These are phyloP conservation scores for Leucocoprinus leucothites DNA, from an alignment of 768 basidiomycete species.

Conservation along the genomic window DNA sequence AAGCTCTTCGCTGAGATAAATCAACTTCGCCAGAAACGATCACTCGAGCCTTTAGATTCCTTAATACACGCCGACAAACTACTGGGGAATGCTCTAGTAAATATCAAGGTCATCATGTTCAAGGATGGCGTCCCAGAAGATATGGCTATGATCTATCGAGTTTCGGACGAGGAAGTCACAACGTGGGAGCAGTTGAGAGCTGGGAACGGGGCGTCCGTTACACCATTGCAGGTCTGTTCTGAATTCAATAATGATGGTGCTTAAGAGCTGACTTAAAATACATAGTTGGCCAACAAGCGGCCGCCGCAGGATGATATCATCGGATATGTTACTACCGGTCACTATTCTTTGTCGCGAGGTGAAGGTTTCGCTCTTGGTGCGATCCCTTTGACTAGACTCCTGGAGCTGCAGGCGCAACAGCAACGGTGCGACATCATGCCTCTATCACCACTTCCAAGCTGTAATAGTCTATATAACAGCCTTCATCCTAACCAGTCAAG, in stretches of 20 bases:
- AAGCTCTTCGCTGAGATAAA: conserved; percentile 56
- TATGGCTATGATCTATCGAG: conserved; percentile 66
- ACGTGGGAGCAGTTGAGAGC: conserved; percentile 38
- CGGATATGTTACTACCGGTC: conserved; percentile 84
- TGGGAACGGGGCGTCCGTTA: neutral
- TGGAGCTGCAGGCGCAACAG: conserved; percentile 51
- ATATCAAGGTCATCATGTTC: conserved; percentile 59
- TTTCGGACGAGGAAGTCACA: conserved; percentile 52
- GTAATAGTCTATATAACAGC: conserved; percentile 15
- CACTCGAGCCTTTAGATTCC: conserved; percentile 34
- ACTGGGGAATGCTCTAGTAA: conserved; percentile 60
- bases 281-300: conserved; percentile 42
- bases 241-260: conserved; percentile 8
- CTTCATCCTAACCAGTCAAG: conserved; percentile 23
- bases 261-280: neutral
- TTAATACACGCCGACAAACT: conserved; percentile 39
- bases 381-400: conserved; percentile 51
- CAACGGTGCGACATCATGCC: conserved; percentile 25
- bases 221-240: conserved; percentile 17
- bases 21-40: conserved; percentile 53
- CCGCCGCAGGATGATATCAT: conserved; percentile 50
- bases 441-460: neutral
- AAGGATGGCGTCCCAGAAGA: conserved; percentile 73
- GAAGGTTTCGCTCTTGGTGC: conserved; percentile 76
- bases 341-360: conserved; percentile 76